Evolutionary conservation across 2,329 filamentous ascomycete genomes (phyloP), one percentile per base, ranked within the genome.

Genomic region (Sphaerulina musiva): DNA sequence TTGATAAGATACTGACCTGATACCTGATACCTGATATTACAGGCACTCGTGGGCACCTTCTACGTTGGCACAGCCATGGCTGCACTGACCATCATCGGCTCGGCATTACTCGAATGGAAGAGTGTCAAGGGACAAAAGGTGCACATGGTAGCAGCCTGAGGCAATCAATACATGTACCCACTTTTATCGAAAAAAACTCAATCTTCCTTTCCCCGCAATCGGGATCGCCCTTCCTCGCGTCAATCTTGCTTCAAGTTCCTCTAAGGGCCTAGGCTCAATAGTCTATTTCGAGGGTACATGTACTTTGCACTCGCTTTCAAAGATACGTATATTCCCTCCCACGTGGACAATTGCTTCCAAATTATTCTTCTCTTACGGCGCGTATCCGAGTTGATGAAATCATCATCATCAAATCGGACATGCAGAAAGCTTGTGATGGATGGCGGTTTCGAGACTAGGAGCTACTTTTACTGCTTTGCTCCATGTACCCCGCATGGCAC

Each of bases 61-160:
- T 76, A 79, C 54, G 78, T 86, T 9, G 77, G 74, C 1, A 69
- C 83, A 5, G 76, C 78, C 2, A 70, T 83, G 63, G 73, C 75
- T 0, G 72, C 72, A 7, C 51, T 83, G 6, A 76, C 75, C 5
- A 72, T 84, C 12, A 23, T 84, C 5, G 82, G 80, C 0, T 74
- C 76, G 0, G 59, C 75, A 0, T 69, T 72, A 5, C 76, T 86
- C 61, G 78, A 86, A 70, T 87, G 82, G 82, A 78, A 73, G 64
- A 82, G 73, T 60, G 81, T 86, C 65, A 86, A 85, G 73, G 44
- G 53, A 7, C 17, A 12, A 9, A 12, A 44, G 14, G 42, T 44
- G 14, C 42, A 44, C 12, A 23, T 44, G 20, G 20, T 44, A 26
- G 42, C 42, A 12, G 42, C 20, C 14, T 44, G 26, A 20, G 26